These are phyloP conservation scores for Phlebiopsis gigantea DNA, from an alignment of 768 basidiomycete species.

Conservation along the genomic window DNA sequence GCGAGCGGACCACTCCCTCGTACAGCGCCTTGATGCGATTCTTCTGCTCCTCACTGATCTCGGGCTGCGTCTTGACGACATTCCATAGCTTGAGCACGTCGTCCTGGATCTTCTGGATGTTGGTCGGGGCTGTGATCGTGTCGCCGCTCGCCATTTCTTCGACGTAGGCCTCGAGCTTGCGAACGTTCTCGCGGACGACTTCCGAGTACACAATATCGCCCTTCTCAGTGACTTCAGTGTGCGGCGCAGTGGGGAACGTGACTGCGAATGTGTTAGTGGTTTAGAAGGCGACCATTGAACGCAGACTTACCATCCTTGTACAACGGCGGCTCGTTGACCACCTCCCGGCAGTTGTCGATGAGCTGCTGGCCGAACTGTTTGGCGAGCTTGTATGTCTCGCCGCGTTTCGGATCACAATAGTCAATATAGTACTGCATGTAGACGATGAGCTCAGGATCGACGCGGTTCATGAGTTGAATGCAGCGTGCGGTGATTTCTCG, in stretches of 20 bases:
- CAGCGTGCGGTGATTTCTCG: slow-evolving; percentile 96
- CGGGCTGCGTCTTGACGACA: slow-evolving; percentile 93
- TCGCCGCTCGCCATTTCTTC: slow-evolving; percentile 98
- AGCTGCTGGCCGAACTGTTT: slow-evolving; percentile 97
- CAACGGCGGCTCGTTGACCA: slow-evolving; percentile 75
- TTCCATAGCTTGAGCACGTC: slow-evolving; percentile 97
- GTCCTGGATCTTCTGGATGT: slow-evolving; percentile 97
- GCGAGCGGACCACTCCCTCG: slow-evolving; percentile 91
- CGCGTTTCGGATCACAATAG: slow-evolving; percentile 70
- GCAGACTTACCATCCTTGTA: slow-evolving; percentile 87
- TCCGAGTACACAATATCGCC: slow-evolving; percentile 95
- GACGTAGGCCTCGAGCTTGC: slow-evolving; percentile 96
- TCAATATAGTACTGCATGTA: slow-evolving; percentile 98
- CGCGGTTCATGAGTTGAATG: slow-evolving; percentile 95
- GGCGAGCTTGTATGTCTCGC: slow-evolving; percentile 90
- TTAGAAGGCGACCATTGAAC: neutral
- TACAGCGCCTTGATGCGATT: slow-evolving; percentile 92
- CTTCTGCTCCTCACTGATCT: slow-evolving; percentile 96
- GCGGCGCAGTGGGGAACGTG: slow-evolving; percentile 97
- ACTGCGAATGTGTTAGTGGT: slow-evolving; percentile 40
- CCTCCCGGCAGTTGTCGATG: slow-evolving; percentile 88
- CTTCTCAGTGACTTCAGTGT: slow-evolving; percentile 88
- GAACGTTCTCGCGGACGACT: slow-evolving; percentile 91
- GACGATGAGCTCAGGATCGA: slow-evolving; percentile 83
- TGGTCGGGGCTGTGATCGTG: slow-evolving; percentile 74